phyloP scores from a whole-genome alignment of 1,284 basidiomycete genomes.

The Fistulina hepatica region DNA sequence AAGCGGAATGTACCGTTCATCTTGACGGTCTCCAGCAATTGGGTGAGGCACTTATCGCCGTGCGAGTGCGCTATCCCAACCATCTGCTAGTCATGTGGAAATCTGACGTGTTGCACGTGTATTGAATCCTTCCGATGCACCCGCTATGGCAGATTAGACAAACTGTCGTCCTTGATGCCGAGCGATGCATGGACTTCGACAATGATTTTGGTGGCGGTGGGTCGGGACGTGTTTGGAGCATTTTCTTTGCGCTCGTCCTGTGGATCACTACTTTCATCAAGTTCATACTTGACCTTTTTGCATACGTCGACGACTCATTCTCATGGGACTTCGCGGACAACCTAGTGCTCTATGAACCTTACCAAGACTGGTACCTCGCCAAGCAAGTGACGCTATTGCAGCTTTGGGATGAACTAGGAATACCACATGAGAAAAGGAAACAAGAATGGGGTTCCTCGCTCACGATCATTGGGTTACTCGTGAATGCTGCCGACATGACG shows the following conservation, averaged over 20 bases:
- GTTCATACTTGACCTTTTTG: slow-evolving; percentile 8
- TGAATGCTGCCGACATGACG: slow-evolving; percentile 20
- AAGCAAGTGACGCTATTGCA: slow-evolving; percentile 19
- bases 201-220: slow-evolving; percentile 18
- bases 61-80: slow-evolving; percentile 1
- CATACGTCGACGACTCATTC: slow-evolving; percentile 24
- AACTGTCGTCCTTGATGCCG: slow-evolving; percentile 11
- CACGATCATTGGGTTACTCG: slow-evolving; percentile 23
- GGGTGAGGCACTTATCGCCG: slow-evolving; percentile 9
- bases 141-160: slow-evolving; percentile 24
- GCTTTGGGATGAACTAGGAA: slow-evolving; percentile 24
- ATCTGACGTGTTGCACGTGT: slow-evolving; percentile 24
- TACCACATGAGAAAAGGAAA: slow-evolving; percentile 25
- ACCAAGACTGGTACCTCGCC: slow-evolving; percentile 16
- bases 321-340: slow-evolving; percentile 8
- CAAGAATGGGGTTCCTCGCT: slow-evolving; percentile 19
- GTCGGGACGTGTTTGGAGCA: slow-evolving; percentile 14
- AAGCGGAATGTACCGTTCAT: slow-evolving; percentile 12
- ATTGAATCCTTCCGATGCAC: slow-evolving; percentile 22
- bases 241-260: slow-evolving; percentile 16
- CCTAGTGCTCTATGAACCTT: slow-evolving; percentile 18
- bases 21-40: slow-evolving; percentile 17
- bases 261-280: slow-evolving; percentile 20
- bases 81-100: slow-evolving; percentile 19
- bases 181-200: slow-evolving; percentile 9